Base-by-base conservation (phyloP, 2,329 filamentous ascomycete species). In the Phialocephala subalpina region DNA sequence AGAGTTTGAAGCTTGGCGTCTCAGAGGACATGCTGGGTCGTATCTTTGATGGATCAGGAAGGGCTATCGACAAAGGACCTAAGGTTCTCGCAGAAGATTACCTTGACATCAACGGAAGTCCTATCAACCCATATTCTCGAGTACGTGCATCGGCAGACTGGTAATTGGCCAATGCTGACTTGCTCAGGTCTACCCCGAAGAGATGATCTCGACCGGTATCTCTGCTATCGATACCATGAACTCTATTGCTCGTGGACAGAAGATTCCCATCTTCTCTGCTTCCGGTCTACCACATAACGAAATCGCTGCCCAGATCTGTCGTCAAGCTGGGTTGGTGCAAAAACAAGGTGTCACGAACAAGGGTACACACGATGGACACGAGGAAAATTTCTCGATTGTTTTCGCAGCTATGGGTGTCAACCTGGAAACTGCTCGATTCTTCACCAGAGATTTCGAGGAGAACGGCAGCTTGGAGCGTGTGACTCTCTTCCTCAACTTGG, bases 331-430 rank as follows among this genome's bases (percentile, higher is more conserved):
- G 81, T 83, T 99, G 78, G 97, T 98, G 71, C 90, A 94, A 81
- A 76, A 79, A 70, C 74, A 93, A 85, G 86, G 94, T 60, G 80
- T 89, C 62, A 91, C 94, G 40, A 97, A 93, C 79, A 99, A 99
- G 88, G 94, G 92, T 72, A 90, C 96, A 29, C 96, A 99, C 78
- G 97, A 99, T 77, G 94, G 90, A 64, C 96, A 99, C 81, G 94
- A 97, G 77, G 96, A 99, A 78, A 99, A 99, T 85, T 99, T 99
- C 87, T 97, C 94, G 67, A 99, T 99, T 76, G 96, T 99, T 65
- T 99, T 99, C 79, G 97, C 93, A 78, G 96, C 96, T 77, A 99
- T 99, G 96, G 96, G 96, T 94, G 96, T 99, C 75, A 99, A 99
- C 85, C 90, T 99, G 90, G 96, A 99, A 80, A 99, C 96, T 36